Evolutionary conservation across 176 grass and related monocot genomes (phyloP), one percentile per base, ranked within the genome.

Genomic region (Oryza nivara): DNA sequence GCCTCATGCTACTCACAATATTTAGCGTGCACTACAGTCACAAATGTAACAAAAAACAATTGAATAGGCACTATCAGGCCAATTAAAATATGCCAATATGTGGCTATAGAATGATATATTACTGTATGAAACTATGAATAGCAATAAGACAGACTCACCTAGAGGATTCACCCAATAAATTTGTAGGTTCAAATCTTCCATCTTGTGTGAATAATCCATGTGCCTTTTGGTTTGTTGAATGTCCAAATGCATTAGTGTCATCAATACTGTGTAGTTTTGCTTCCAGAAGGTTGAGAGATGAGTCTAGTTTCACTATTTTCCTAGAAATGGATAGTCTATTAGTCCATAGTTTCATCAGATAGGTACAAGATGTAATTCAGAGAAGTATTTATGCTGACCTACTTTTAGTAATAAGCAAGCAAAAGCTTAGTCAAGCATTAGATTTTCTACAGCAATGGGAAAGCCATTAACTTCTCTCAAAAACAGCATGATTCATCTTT

Each of bases 271-370:
- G 65, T 9, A 77, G 70, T 52, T 70, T 88, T 49, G 72, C 46
- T 70, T 88, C 79, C 9, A 88, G 79, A 82, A 88, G 86, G 28
- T 79, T 61, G 70, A 82, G 86, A 75, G 72, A 77, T 38, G 79
- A 56, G 30, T 88, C 79, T 46, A 88, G 19, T 77, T 76, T 88
- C 11, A 88, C 79, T 70, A 88, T 77, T 61, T 74, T 88, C 65
- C 86, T 88, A 51, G 26, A 88, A 81, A 71, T 14, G 12, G 0
- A 10, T 20, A 49, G 4, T 26, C 4, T 34, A 65, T 54, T 20
- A 49, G 4, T 26, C 4, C 45, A 65, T 54, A 65, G 8, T 77
- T 79, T 69, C 65, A 25, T 72, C 28, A 52, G 14, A 80, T 44
- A 58, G 5, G 5, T 20, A 77, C 41, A 10, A 14, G 3, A 35